phyloP scores from a whole-genome alignment of 1,284 basidiomycete species.

The Sanghuangporus weigelae region DNA sequence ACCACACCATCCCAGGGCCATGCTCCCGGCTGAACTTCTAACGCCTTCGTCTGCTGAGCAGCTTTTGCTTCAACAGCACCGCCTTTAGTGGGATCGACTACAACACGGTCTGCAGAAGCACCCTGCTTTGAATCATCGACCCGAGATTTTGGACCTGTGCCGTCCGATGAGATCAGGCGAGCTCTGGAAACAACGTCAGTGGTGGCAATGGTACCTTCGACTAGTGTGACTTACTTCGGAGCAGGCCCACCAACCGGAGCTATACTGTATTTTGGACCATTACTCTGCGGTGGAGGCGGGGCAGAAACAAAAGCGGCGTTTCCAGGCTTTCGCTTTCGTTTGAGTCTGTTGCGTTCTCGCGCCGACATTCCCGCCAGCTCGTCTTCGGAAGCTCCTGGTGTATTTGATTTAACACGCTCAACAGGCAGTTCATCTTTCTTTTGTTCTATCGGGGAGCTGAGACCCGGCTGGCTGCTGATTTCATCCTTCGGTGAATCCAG shows the following conservation, averaged over 20 bases:
- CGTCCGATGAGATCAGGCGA: constrained; percentile 59
- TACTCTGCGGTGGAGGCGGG: constrained; percentile 41
- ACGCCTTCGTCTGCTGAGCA: constrained; percentile 64
- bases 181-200: constrained; percentile 39
- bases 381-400: constrained; percentile 44
- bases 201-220: constrained; percentile 12
- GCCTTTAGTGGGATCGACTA: constrained; percentile 74
- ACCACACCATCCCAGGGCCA: constrained; percentile 91
- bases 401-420: constrained; percentile 40
- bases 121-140: constrained; percentile 50
- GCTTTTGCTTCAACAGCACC: constrained; percentile 75
- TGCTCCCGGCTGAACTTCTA: constrained; percentile 65
- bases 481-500: constrained; percentile 36
- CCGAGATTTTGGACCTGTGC: constrained; percentile 38
- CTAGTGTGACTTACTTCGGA: constrained; percentile 41
- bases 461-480: constrained; percentile 30
- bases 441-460: constrained; percentile 35
- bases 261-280: constrained; percentile 50
- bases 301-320: constrained; percentile 71
- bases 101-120: constrained; percentile 51
- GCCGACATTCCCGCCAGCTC: constrained; percentile 64
- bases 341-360: constrained; percentile 85
- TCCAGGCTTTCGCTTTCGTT: constrained; percentile 88
- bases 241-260: constrained; percentile 47
- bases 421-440: constrained; percentile 28